Base-by-base conservation (phyloP, 352 stramenopile species). In the Thraustochytrium sp. region DNA sequence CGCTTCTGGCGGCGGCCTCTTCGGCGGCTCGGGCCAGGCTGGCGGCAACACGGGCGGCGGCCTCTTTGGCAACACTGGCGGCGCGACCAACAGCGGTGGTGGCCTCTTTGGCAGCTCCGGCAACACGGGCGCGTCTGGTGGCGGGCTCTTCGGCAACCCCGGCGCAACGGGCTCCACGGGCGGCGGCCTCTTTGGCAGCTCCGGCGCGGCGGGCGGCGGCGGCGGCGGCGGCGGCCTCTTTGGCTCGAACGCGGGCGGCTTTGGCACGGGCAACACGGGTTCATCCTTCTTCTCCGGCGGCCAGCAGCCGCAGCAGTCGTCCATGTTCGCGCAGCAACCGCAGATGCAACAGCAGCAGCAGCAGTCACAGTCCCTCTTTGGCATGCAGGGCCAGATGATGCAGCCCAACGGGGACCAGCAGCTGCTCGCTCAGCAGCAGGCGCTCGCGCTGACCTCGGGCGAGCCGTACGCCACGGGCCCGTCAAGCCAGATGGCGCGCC, bases 381-480 rank as follows among this genome's bases (percentile, higher is more conserved):
- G n/a, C n/a, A 59, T 59, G 51, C 51, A 59, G 51, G 26, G 9
- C 16, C 59, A 44, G 21, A 72, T n/a, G n/a, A n/a, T n/a, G n/a
- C n/a, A n/a, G n/a, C n/a, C n/a, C n/a, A n/a, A n/a, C n/a, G n/a
- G n/a, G n/a, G n/a, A 72, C 59, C 42, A 72, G 0, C 59, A 72
- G 40, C 59, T 72, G 42, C 40, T 72, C 0, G n/a, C 40, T 2
- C 62, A 75, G 62, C 62, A 75, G 62, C 62, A 75, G n/a, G 44
- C 44, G 62, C 62, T 54, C 18, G 5, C 40, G 26, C 44, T 75
- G 2, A 51, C 54, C 3, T 23, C 4, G 16, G 38, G 38, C 42
- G 38, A 76, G 31, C 59, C 76, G n/a, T 84, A 84, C 76, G 76
- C 59, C 34, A 74, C 42, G 5, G 76, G 76, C n/a, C 55, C 76